Percentiles rank a stretch among this genome's conserved stretches.
phyloP scores from a whole-genome alignment of 2,329 filamentous ascomycete genomes.

The Fusarium pseudograminearum region DNA sequence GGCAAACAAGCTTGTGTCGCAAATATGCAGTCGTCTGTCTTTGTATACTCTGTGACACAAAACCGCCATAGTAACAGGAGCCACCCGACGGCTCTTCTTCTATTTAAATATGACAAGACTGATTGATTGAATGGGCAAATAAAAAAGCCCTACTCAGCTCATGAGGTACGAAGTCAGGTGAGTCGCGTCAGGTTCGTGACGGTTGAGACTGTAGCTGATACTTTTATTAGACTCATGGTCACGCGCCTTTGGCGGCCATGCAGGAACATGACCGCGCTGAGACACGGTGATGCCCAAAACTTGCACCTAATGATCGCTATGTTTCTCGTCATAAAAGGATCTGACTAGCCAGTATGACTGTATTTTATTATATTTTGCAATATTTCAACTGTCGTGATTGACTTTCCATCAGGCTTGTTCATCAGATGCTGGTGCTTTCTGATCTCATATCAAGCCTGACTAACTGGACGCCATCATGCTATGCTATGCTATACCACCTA shows the following conservation, averaged over 20 bases:
- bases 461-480: conserved; percentile 17
- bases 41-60: conserved; percentile 26
- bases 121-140: neutral
- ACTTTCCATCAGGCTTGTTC: conserved; percentile 36
- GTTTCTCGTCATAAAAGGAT: conserved; percentile 4
- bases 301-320: conserved; percentile 29
- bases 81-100: neutral
- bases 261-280: conserved; percentile 42
- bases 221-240: conserved; percentile 19
- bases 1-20: conserved; percentile 26
- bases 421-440: conserved; percentile 36
- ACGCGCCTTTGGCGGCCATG: conserved; percentile 34
- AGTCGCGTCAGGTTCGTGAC: conserved; percentile 40
- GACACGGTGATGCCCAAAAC: conserved; percentile 36
- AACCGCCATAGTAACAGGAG: conserved; percentile 17
- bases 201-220: conserved; percentile 38
- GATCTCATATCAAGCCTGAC: conserved; percentile 28
- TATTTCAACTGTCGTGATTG: conserved; percentile 31
- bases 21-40: conserved; percentile 29
- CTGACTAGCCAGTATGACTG: conserved; percentile 34
- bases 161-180: conserved; percentile 37
- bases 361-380: conserved; percentile 14
- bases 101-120: conserved; percentile 28
- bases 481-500: conserved; percentile 9
- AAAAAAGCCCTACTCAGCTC: neutral